Evolutionary conservation across 2,329 filamentous ascomycete genomes (phyloP).

Genomic region (Pyrenophora teres): DNA sequence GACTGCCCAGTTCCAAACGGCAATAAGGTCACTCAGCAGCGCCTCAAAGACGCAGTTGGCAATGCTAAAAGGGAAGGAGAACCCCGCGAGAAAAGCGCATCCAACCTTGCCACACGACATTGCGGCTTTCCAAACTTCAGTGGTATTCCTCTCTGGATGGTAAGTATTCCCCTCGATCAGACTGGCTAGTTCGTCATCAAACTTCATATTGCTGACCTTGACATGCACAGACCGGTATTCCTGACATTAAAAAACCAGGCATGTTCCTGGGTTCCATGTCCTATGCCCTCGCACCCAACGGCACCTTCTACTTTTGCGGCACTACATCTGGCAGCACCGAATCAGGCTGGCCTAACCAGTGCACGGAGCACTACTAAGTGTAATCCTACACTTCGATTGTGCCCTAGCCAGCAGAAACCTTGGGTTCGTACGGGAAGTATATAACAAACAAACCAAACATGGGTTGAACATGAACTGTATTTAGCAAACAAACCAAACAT

Average conservation of each 20-base stretch:
- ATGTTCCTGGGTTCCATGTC: not conserved
- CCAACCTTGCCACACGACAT: not conserved
- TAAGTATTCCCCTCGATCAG: not conserved
- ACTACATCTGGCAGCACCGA: not conserved
- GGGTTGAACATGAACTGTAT: no score
- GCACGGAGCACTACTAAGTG: not conserved
- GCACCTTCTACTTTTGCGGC: constrained; percentile 2
- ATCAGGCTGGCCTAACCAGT: not conserved
- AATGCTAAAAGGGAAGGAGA: not conserved
- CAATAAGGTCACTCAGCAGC: not conserved
- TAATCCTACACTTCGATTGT: no score
- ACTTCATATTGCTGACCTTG: not conserved
- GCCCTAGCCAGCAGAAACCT: no score
- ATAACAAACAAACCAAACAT: no score
- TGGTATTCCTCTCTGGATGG: not conserved
- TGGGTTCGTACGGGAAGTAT: no score
- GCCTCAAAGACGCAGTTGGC: not conserved
- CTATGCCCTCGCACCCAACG: not conserved
- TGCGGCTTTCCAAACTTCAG: not conserved
- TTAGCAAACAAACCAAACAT: no score
- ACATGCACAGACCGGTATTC: not conserved
- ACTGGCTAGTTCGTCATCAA: not conserved
- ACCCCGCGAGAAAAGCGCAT: not conserved
- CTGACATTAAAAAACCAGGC: not conserved
- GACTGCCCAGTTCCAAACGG: not conserved